phyloP scores from a whole-genome alignment of 257 asterid genomes.

The Nicotiana undulata region DNA sequence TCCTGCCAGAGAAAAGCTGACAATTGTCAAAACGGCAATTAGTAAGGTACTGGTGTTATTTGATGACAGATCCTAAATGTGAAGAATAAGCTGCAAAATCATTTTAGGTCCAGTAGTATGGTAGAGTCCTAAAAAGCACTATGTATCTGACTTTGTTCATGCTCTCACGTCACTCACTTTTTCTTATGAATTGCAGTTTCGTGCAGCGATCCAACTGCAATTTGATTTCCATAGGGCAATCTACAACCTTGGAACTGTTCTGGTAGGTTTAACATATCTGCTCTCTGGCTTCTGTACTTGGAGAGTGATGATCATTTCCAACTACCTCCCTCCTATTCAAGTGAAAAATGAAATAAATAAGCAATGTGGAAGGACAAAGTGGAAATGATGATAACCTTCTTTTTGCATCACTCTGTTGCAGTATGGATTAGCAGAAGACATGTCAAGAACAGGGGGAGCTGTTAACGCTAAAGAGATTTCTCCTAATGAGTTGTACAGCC shows the following conservation, averaged over 20 bases:
- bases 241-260: slow-evolving; percentile 98
- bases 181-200: slow-evolving; percentile 54
- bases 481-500: slow-evolving; percentile 92
- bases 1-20: slow-evolving; percentile 97
- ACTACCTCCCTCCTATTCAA: background rate
- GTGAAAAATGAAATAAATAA: background rate
- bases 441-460: slow-evolving; percentile 86
- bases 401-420: slow-evolving; percentile 32
- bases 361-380: background rate
- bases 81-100: background rate
- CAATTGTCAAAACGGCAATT: slow-evolving; percentile 86
- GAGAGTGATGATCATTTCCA: slow-evolving; percentile 10
- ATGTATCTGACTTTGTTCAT: background rate
- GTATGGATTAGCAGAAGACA: slow-evolving; percentile 98
- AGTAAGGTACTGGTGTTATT: slow-evolving; percentile 57
- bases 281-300: slow-evolving; percentile 5
- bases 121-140: background rate
- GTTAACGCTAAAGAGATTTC: slow-evolving; percentile 58
- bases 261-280: slow-evolving; percentile 53
- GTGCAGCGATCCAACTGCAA: slow-evolving; percentile 92
- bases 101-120: background rate
- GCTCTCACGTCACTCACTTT: background rate
- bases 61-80: background rate
- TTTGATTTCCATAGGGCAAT: slow-evolving; percentile 99
- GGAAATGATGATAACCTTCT: slow-evolving; percentile 13